A percentile compares a stretch with the other conserved stretches of the same genome.
These are phyloP conservation scores for Argentina anserina DNA, from an alignment of 306 rosid genomes.

Conservation along the genomic window DNA sequence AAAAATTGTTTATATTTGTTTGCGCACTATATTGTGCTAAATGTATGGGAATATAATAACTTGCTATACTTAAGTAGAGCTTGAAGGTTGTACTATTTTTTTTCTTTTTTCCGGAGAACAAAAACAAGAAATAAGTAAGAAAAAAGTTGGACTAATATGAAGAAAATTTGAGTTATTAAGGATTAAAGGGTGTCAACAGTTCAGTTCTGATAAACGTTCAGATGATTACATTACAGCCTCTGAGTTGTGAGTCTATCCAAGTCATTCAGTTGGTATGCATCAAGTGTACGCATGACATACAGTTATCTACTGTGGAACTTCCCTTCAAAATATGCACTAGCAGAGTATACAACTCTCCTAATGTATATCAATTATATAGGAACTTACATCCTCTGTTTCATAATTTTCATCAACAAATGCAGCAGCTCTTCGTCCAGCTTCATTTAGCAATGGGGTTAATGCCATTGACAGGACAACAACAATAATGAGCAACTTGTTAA, in stretches of 20 bases:
- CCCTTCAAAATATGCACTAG: neutral
- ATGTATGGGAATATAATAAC: conserved; percentile 4
- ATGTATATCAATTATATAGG: conserved; percentile 9
- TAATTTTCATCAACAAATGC: conserved; percentile 53
- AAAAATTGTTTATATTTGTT: conserved; percentile 24
- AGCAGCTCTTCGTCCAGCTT: conserved; percentile 92
- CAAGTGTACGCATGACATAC: neutral
- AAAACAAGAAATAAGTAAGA: no score
- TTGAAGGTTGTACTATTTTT: neutral
- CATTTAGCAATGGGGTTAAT: conserved; percentile 87
- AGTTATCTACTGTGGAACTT: neutral
- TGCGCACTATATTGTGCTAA: conserved; percentile 3
- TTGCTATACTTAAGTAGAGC: conserved; percentile 1
- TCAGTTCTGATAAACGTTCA: neutral
- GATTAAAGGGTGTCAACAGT: neutral
- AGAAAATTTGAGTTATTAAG: conserved; percentile 16
- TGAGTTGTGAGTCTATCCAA: conserved; percentile 9
- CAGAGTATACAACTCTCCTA: neutral
- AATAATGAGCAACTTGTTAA: conserved; percentile 91
- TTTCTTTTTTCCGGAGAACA: no score
- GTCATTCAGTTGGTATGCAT: neutral
- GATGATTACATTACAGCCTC: conserved; percentile 7
- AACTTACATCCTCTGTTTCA: conserved; percentile 52
- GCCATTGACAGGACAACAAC: conserved; percentile 99
- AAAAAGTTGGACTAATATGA: conserved; percentile 9